Evolutionary conservation across 2,329 filamentous ascomycete species (phyloP), one percentile per base, ranked within the genome.

Genomic region (Ophiocordyceps camponoti-saundersi): DNA sequence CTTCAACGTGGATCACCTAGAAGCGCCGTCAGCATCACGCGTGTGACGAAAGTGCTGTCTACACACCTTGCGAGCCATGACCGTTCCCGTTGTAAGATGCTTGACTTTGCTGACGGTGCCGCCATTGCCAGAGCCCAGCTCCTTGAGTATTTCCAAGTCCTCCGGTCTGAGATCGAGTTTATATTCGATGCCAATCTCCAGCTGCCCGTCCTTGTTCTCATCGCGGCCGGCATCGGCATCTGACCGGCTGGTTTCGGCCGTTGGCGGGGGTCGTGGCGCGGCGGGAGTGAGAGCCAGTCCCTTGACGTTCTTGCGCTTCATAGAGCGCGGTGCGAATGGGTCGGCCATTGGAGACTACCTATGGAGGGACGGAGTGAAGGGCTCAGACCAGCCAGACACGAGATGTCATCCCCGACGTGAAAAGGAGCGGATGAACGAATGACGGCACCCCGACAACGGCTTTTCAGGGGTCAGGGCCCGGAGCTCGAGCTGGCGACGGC

Each of bases 281-380:
- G 83, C 80, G 45, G 85, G 80, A 58, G 79, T 89, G 60, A 98
- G 73, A 54, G 88, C 89, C 45, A 98, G 81, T 36, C 89, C 90
- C 70, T 96, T 96, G 65, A 94, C 84, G 64, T 98, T 98, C 78
- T 96, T 95, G 73, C 90, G 83, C 80, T 95, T 96, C 81, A 98
- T 84, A 51, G 92, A 93, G 66, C 77, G 77, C 66, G 75, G 75
- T 52, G 75, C 75, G 55, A 80, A 80, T 32, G 67, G 59, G 58
- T 80, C 77, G 56, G 73, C 72, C 79, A 82, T 82, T 61, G 53
- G 63, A 61, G 49, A 30, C 23, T n/a, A 40, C n/a, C 2, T 7
- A 40, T 18, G 36, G 43, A 42, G 21, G 45, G 22, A 42, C 23
- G 42, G 10, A 18, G 16, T 3, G 32, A 34, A 16, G n/a, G 47